phyloP scores from a whole-genome alignment of 192 early-diverging fungal species.

The Gorgonomyces haynaldii region DNA sequence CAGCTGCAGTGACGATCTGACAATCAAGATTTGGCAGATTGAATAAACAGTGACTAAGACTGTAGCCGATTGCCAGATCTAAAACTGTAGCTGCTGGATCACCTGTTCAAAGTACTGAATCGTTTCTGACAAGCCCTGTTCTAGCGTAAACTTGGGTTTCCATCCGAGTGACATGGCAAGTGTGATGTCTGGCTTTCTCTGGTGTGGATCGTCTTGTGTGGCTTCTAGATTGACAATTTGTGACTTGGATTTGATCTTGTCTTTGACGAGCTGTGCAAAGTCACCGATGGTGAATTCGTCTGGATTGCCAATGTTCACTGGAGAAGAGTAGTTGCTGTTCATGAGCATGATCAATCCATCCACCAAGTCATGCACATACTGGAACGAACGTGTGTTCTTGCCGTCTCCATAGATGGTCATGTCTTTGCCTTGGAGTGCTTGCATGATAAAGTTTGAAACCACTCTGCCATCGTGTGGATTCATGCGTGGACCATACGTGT shows the following conservation, averaged over 20 bases:
- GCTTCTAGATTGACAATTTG: constrained; percentile 54
- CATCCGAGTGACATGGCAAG: constrained; percentile 56
- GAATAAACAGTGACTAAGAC: too few species aligned
- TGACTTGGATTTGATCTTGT: constrained; percentile 42
- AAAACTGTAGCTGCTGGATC: too few species aligned
- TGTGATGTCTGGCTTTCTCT: constrained; percentile 62
- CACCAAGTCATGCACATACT: constrained; percentile 74
- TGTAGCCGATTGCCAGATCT: too few species aligned
- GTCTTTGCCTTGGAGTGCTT: constrained; percentile 61
- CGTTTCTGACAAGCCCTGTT: constrained; percentile 69
- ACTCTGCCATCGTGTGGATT: constrained; percentile 72
- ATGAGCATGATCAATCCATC: constrained; percentile 71
- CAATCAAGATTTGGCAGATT: too few species aligned
- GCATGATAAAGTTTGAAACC: constrained; percentile 78
- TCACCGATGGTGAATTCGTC: constrained; percentile 70
- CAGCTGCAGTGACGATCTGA: too few species aligned
- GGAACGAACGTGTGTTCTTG: constrained; percentile 68
- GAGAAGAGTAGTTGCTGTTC: constrained; percentile 52
- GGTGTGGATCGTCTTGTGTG: constrained; percentile 64
- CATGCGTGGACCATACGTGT: constrained; percentile 71
- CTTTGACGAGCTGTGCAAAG: constrained; percentile 64
- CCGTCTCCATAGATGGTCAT: constrained; percentile 75
- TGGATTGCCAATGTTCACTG: constrained; percentile 74
- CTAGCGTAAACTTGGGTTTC: constrained; percentile 61
- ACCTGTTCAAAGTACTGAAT: constrained; percentile 67